Evolutionary conservation across 768 basidiomycete genomes (phyloP).

Genomic region (Steccherinum ochraceum): DNA sequence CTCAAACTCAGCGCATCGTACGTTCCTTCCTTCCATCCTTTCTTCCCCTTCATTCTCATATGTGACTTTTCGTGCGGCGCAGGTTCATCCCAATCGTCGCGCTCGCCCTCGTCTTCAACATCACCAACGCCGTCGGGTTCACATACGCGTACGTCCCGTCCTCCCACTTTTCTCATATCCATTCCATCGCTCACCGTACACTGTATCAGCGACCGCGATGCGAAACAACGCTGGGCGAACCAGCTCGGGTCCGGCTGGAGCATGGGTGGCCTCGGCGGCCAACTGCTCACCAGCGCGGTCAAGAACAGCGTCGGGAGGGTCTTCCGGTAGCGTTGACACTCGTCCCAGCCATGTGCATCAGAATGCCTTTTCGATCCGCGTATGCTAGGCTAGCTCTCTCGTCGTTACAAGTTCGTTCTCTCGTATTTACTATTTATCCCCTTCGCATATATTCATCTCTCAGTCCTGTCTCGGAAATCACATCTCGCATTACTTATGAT

Average conservation of each 20-base stretch:
- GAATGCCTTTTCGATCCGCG: too few relatives aligned
- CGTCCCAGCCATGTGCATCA: too few relatives aligned
- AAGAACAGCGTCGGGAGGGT: conserved; percentile 76
- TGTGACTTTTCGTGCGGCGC: too few relatives aligned
- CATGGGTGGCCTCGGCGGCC: conserved; percentile 78
- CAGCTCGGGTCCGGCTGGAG: conserved; percentile 67
- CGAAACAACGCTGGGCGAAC: conserved; percentile 88
- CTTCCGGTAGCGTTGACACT: conserved; percentile 48
- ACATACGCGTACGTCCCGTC: conserved; percentile 73
- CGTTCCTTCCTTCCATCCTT: conserved; percentile 29
- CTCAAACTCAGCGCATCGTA: conserved; percentile 86
- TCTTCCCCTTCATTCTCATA: too few relatives aligned
- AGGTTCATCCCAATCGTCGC: conserved; percentile 94
- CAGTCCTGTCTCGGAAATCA: too few relatives aligned
- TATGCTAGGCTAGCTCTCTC: too few relatives aligned
- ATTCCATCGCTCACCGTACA: background rate
- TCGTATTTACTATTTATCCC: background rate
- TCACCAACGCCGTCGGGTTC: conserved; percentile 94
- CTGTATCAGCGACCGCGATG: conserved; percentile 73
- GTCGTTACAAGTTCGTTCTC: background rate
- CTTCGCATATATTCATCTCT: too few relatives aligned
- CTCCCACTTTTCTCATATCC: too few relatives aligned
- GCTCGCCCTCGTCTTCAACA: conserved; percentile 92
- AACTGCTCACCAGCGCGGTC: conserved; percentile 75
- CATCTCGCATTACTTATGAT: too few relatives aligned